Evolutionary conservation across 2,329 filamentous ascomycete genomes (phyloP).

Genomic region (Botrytis aclada): DNA sequence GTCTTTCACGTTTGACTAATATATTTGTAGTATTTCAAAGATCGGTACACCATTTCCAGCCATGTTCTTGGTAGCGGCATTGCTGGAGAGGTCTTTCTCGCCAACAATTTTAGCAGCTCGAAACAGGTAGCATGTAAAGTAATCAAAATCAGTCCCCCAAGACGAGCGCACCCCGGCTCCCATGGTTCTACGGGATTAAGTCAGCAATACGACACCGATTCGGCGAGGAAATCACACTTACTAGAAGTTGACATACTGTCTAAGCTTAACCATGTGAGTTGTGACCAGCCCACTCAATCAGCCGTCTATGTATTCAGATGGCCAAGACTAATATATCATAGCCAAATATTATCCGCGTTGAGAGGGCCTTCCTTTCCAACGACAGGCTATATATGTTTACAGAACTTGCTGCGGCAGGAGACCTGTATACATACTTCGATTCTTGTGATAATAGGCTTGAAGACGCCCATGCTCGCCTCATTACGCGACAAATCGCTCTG

Average conservation of each 20-base stretch:
- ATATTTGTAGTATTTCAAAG: conserved; percentile 43
- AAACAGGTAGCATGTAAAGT: conserved; percentile 69
- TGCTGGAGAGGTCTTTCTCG: conserved; percentile 53
- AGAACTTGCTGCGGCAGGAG: conserved; percentile 51
- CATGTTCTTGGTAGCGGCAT: conserved; percentile 53
- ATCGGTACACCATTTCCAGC: conserved; percentile 48
- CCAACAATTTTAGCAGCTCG: conserved; percentile 48
- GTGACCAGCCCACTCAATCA: background rate
- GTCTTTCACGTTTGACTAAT: conserved; percentile 1
- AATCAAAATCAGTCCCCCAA: conserved; percentile 46
- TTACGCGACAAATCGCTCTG: conserved; percentile 35
- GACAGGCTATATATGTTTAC: conserved; percentile 54
- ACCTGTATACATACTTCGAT: conserved; percentile 36
- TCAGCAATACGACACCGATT: conserved; percentile 21
- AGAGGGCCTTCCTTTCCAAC: conserved; percentile 49
- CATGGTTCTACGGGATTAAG: background rate
- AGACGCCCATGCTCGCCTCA: conserved; percentile 32
- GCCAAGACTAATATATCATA: conserved; percentile 32
- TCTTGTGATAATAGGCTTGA: conserved; percentile 27
- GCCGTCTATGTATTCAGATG: background rate
- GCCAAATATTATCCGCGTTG: conserved; percentile 54
- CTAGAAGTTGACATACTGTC: conserved; percentile 53
- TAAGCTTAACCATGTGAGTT: conserved; percentile 52
- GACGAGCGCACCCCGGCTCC: background rate
- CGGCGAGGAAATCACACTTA: conserved; percentile 41